Conservation (phyloP, 1,284 basidiomycete species). For the Sporisorium graminicola region DNA sequence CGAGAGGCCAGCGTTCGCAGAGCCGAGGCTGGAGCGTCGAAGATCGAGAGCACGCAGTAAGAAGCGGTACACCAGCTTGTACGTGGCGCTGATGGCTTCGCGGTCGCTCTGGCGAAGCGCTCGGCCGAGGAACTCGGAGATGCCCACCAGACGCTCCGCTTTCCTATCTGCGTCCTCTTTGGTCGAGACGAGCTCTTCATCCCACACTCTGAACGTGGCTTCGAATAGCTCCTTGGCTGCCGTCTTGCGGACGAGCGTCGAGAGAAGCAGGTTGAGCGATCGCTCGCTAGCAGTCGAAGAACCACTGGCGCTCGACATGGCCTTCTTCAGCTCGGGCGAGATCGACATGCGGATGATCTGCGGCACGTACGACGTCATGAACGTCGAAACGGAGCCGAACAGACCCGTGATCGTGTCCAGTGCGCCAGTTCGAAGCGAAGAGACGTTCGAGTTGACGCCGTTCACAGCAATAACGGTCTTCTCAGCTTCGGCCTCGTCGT, state of each 20-base stretch:
- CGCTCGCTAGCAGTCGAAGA: slow-evolving; percentile 41
- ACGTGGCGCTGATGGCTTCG: slow-evolving; percentile 75
- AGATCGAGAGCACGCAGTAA: slow-evolving; percentile 85
- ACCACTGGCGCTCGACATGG: slow-evolving; percentile 42
- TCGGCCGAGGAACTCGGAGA: slow-evolving; percentile 61
- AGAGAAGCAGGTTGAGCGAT: slow-evolving; percentile 44
- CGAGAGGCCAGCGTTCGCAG: slow-evolving; percentile 24
- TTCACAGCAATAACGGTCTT: slow-evolving; percentile 1
- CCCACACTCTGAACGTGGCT: slow-evolving; percentile 52
- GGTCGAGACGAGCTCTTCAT: slow-evolving; percentile 25
- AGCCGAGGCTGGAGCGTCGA: slow-evolving; percentile 70
- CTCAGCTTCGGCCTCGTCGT: slow-evolving; percentile 15
- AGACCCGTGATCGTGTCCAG: slow-evolving; percentile 58
- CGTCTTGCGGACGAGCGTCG: slow-evolving; percentile 41
- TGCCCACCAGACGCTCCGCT: slow-evolving; percentile 32
- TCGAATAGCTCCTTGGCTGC: slow-evolving; percentile 47
- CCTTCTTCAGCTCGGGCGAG: slow-evolving; percentile 39
- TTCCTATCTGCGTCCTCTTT: slow-evolving; percentile 8
- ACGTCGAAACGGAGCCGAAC: slow-evolving; percentile 61
- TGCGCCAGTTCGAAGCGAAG: slow-evolving; percentile 49
- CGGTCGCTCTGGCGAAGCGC: slow-evolving; percentile 58
- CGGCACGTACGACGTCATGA: slow-evolving; percentile 59
- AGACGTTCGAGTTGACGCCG: slow-evolving; percentile 30
- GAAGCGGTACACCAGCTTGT: slow-evolving; percentile 82
- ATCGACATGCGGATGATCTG: slow-evolving; percentile 43